Evolutionary conservation across 129 eudicot species (phyloP), one percentile per base, ranked within the genome.

Genomic region (Calendula officinalis): DNA sequence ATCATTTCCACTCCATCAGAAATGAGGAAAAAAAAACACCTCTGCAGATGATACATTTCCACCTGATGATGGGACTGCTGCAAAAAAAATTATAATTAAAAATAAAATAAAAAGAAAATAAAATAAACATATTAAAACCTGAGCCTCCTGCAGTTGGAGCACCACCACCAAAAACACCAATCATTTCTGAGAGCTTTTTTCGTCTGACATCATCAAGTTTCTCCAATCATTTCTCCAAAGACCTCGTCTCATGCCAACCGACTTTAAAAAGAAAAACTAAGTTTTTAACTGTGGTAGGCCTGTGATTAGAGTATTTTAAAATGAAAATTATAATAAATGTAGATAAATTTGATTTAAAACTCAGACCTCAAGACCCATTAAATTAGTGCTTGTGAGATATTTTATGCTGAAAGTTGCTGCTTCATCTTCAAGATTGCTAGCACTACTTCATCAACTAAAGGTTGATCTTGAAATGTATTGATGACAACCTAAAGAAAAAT

Each of bases 201-300:
- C 73, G 73, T 30, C 99, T 81, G 77, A 89, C 94, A 66, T 94
- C 97, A 74, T 94, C 99, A 53, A 94, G 95, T 76, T 89, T 94
- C 78, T 94, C 99, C 71, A 94, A 77, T 6, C 97, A 89, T 80
- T 75, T 94, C 74, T 89, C 99, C 82, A 94, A 72, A 53, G 99
- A 97, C 80, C 99, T 82, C 97, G 89, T 94, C 99, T 82, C 97
- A 94, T 94, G 48, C 99, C 99, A 81, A 86, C 99, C 74, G 74
- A 72, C 99, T 94, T 55, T 6, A 70, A 47, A 64, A 27, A 70
- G 42, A 22, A 43, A 44, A 62, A n/a, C 30, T 22, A 22, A 1
- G 30, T 22, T 22, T 22, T 22, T 22, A 22, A 22, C 30, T 22
- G 30, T 22, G 2, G 30, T 22, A 22, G 30, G 30, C 30, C 30